Evolutionary conservation across 768 basidiomycete genomes (phyloP).

Genomic region (Leccinum variicolor): DNA sequence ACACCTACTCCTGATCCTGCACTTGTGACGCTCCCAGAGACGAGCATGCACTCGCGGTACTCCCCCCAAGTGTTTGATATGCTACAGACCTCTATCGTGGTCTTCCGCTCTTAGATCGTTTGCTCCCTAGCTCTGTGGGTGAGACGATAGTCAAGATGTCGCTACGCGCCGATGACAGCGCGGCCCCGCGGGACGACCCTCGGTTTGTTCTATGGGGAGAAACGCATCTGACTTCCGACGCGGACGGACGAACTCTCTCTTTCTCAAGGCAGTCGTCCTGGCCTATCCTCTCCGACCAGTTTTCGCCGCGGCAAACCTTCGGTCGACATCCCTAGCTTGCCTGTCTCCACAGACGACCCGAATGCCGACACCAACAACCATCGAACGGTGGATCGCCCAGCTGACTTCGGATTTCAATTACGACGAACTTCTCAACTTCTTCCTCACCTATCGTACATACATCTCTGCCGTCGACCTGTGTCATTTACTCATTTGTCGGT

Average conservation of each 20-base stretch:
- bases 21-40: slow-evolving; percentile 42
- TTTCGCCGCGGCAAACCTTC: slow-evolving; percentile 35
- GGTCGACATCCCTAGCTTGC: slow-evolving; percentile 27
- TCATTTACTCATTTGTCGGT: slow-evolving; percentile 78
- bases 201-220: slow-evolving; percentile 92
- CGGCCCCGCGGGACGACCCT: slow-evolving; percentile 81
- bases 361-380: slow-evolving; percentile 33
- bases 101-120: slow-evolving; percentile 66
- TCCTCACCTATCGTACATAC: slow-evolving; percentile 89
- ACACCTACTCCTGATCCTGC: slow-evolving; percentile 27
- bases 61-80: slow-evolving; percentile 78
- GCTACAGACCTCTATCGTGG: slow-evolving; percentile 76
- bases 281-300: slow-evolving; percentile 36
- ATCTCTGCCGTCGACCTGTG: slow-evolving; percentile 76
- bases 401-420: slow-evolving; percentile 83
- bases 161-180: slow-evolving; percentile 60
- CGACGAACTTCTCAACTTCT: slow-evolving; percentile 85
- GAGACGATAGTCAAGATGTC: slow-evolving; percentile 66
- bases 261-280: slow-evolving; percentile 38
- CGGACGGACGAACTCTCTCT: slow-evolving; percentile 38
- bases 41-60: slow-evolving; percentile 57
- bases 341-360: slow-evolving; percentile 23
- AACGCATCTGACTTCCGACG: slow-evolving; percentile 31
- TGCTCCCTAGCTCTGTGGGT: slow-evolving; percentile 52
- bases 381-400: slow-evolving; percentile 92